Evolutionary conservation across 1,284 basidiomycete species (phyloP), one percentile per base, ranked within the genome.

Genomic region (Grifola frondosa): DNA sequence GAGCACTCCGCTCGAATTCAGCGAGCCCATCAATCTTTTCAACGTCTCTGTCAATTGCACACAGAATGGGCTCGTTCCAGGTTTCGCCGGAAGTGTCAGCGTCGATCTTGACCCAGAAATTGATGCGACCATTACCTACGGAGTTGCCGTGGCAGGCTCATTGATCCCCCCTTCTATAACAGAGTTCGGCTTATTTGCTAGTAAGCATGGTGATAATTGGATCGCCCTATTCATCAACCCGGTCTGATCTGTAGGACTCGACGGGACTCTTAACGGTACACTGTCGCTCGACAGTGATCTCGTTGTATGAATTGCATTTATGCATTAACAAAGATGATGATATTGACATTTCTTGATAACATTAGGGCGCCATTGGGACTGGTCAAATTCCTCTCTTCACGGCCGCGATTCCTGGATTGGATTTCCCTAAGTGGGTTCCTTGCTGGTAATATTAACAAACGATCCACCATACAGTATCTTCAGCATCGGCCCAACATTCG

Each of bases 11-110:
- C 36, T 74, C 22, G 50, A 62, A 42, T 42, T 73, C 40, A 44
- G 62, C 43, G 53, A 70, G 42, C 51, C 56, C 6, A 65, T 70
- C 53, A 71, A 68, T 22, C 49, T 78, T 8, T 58, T 79, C 46
- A 62, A 73, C 45, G 37, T 67, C 32, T 60, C 60, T 12, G 49
- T 77, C 34, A 46, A 57, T n/a, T 80, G 75, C 58, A 63, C 68
- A 2, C 59, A 62, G 21, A 48, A 49, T 17, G 57, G 54, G 2
- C 33, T 44, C 15, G 46, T 45, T 16, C 48, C 49, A n/a, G 49
- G 44, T 3, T 53, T 67, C 36, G 52, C 50, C 6, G 73, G 64
- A 0, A 53, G 60, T 13, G 50, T 71, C 12, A 66, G 67, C 13
- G 64, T 74, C 8, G 66, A 71, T 44, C 65, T 74, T 1, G 57